phyloP scores from a whole-genome alignment of 192 early-diverging fungal genomes.

The Linnemannia elongata region DNA sequence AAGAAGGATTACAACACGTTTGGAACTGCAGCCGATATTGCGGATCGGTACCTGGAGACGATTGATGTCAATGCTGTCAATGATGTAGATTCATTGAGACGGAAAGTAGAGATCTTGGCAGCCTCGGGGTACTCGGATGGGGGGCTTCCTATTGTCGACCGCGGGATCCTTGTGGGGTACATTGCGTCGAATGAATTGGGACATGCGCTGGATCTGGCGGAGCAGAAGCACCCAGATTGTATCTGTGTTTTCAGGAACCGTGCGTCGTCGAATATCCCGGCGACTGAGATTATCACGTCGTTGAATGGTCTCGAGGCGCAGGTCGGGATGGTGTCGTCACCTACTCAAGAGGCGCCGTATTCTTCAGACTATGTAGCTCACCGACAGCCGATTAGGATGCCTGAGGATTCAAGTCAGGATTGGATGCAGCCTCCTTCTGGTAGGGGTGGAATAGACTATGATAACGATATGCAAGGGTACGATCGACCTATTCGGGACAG shows the following conservation, averaged over 20 bases:
- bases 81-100: slow-evolving; percentile 67
- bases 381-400: background rate
- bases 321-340: background rate
- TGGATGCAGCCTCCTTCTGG: background rate
- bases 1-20: slow-evolving; percentile 79
- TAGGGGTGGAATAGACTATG: slow-evolving; percentile 16
- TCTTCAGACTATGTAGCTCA: background rate
- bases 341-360: background rate
- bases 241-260: slow-evolving; percentile 69
- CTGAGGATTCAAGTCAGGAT: slow-evolving; percentile 1
- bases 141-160: slow-evolving; percentile 78
- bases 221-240: slow-evolving; percentile 56
- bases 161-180: slow-evolving; percentile 79
- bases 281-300: slow-evolving; percentile 61
- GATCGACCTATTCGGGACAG: slow-evolving; percentile 17
- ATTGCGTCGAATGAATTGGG: slow-evolving; percentile 85
- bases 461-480: slow-evolving; percentile 45
- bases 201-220: slow-evolving; percentile 72
- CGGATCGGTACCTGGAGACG: slow-evolving; percentile 73
- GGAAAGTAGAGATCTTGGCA: slow-evolving; percentile 66
- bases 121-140: slow-evolving; percentile 76
- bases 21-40: slow-evolving; percentile 71
- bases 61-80: slow-evolving; percentile 76
- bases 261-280: slow-evolving; percentile 46
- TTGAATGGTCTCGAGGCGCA: slow-evolving; percentile 17